A percentile compares a stretch with the other conserved stretches of the same genome.
These are phyloP conservation scores for Sporothrix humicola DNA, from an alignment of 2,329 filamentous ascomycete species.

Conservation along the genomic window DNA sequence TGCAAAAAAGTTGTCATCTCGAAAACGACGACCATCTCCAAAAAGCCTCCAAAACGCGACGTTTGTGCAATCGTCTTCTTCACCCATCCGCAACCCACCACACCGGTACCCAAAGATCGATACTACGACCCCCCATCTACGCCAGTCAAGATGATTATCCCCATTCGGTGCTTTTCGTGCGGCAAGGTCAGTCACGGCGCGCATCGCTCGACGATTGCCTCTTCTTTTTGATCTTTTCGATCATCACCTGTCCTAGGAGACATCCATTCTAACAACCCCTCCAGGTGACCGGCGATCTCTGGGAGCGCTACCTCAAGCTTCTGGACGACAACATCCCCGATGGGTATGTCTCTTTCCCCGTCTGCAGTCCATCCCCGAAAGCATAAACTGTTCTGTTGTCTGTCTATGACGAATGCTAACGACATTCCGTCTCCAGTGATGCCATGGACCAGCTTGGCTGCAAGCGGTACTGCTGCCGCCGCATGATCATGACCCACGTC, in stretches of 20 bases:
- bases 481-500: slow-evolving; percentile 99
- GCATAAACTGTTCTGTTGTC: too few relatives aligned
- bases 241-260: not conserved
- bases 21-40: not conserved
- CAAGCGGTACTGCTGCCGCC: slow-evolving; percentile 96
- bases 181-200: slow-evolving; percentile 74
- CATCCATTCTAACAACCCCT: slow-evolving; percentile 41
- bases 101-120: not conserved
- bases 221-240: not conserved
- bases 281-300: slow-evolving; percentile 94
- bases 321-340: slow-evolving; percentile 78
- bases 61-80: not conserved
- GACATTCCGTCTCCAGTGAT: slow-evolving; percentile 63
- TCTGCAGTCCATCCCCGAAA: not conserved
- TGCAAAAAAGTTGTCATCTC: slow-evolving; percentile 18
- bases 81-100: not conserved
- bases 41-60: slow-evolving; percentile 11
- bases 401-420: not conserved
- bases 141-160: slow-evolving; percentile 80
- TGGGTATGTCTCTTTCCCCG: slow-evolving; percentile 60
- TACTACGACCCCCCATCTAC: not conserved
- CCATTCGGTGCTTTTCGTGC: slow-evolving; percentile 97
- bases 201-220: not conserved
- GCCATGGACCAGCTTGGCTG: slow-evolving; percentile 95
- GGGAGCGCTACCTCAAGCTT: slow-evolving; percentile 91